These are phyloP conservation scores for Yarrowia deformans DNA, from an alignment of 805 yeast species.

Conservation along the genomic window DNA sequence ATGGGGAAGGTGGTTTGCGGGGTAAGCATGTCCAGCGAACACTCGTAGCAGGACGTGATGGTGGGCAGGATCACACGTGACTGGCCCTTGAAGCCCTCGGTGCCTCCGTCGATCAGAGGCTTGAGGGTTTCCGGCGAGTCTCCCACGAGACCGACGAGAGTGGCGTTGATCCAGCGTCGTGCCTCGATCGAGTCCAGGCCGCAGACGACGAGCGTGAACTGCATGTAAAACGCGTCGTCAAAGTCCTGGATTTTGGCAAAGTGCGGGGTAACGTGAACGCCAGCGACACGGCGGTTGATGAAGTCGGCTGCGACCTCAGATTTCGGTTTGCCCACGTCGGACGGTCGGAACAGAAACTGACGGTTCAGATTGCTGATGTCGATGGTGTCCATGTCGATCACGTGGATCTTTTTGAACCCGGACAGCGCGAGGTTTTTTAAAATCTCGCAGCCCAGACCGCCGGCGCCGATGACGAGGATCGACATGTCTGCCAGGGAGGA, in stretches of 20 bases:
- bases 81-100: constrained; percentile 94
- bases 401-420: constrained; percentile 70
- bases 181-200: constrained; percentile 93
- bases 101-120: constrained; percentile 91
- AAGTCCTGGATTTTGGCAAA: constrained; percentile 72
- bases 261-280: constrained; percentile 62
- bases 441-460: constrained; percentile 85
- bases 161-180: constrained; percentile 84
- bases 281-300: constrained; percentile 56
- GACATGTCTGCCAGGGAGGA: constrained; percentile 21
- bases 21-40: constrained; percentile 76
- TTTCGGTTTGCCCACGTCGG: constrained; percentile 70
- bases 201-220: constrained; percentile 77
- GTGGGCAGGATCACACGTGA: constrained; percentile 86
- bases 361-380: constrained; percentile 79
- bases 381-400: constrained; percentile 84
- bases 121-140: constrained; percentile 57
- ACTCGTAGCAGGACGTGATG: constrained; percentile 89
- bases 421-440: constrained; percentile 71
- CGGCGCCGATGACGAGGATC: constrained; percentile 68
- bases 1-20: constrained; percentile 75
- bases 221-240: constrained; percentile 65
- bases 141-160: constrained; percentile 66
- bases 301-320: constrained; percentile 69
- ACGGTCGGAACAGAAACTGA: constrained; percentile 70